These are phyloP conservation scores for Dioscorea zingiberensis DNA, from an alignment of 106 monocot genomes.

Conservation along the genomic window DNA sequence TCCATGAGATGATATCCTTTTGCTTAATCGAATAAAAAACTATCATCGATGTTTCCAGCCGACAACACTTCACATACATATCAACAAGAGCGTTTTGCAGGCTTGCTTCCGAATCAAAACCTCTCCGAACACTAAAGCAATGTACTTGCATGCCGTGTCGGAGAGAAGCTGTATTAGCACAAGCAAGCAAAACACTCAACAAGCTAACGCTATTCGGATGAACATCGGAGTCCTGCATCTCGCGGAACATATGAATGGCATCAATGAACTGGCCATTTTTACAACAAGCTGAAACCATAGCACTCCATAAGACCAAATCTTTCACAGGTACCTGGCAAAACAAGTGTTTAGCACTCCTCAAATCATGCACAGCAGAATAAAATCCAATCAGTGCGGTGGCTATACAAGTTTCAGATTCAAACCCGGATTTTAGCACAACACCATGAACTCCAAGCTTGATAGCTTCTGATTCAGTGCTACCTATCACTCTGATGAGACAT, in stretches of 20 bases:
- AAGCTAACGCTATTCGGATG: conserved; percentile 27
- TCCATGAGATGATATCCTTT: conserved; percentile 45
- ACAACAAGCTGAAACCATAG: conserved; percentile 33
- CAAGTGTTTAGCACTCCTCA: conserved; percentile 8
- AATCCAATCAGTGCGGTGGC: conserved; percentile 33
- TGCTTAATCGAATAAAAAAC: conserved; percentile 25
- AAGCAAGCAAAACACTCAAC: conserved; percentile 34
- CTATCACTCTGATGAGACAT: conserved; percentile 18
- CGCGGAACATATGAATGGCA: conserved; percentile 26
- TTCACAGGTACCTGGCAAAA: conserved; percentile 18
- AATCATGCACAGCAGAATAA: conserved; percentile 27
- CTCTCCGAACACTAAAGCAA: conserved; percentile 27
- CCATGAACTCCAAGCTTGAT: conserved; percentile 18
- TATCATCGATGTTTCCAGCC: conserved; percentile 12
- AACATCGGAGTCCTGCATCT: conserved; percentile 15
- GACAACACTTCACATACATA: conserved; percentile 31
- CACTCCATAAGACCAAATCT: conserved; percentile 42
- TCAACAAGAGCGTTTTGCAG: conserved; percentile 37
- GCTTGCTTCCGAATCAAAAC: conserved; percentile 16
- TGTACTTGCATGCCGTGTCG: conserved; percentile 30
- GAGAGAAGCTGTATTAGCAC: conserved; percentile 20
- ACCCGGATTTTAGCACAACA: conserved; percentile 25
- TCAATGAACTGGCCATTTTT: conserved; percentile 20
- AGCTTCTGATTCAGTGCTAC: conserved; percentile 1
- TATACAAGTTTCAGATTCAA: conserved; percentile 10